Evolutionary conservation across 2,329 filamentous ascomycete genomes (phyloP).

Genomic region (Lojkania enalia): DNA sequence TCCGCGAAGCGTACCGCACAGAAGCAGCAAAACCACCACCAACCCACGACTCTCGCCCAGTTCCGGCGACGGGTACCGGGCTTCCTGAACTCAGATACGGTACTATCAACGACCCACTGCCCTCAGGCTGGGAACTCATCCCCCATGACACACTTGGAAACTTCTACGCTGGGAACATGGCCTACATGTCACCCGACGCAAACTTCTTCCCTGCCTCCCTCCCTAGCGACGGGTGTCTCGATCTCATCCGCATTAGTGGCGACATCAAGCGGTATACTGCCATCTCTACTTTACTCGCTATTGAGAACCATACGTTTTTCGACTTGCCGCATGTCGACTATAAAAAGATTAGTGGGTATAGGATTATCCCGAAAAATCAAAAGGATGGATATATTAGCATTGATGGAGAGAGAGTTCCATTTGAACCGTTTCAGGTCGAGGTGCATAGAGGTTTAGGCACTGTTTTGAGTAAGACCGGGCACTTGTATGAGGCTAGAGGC

Average conservation of each 20-base stretch:
- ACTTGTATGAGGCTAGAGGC: constrained; percentile 66
- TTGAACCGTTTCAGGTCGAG: constrained; percentile 89
- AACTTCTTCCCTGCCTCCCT: constrained; percentile 87
- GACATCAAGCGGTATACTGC: constrained; percentile 69
- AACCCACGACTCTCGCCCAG: constrained; percentile 25
- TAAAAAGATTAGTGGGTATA: constrained; percentile 83
- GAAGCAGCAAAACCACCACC: constrained; percentile 30
- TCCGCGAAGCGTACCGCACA: constrained; percentile 71
- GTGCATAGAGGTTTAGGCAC: constrained; percentile 81
- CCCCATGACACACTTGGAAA: constrained; percentile 80
- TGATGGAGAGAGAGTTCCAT: constrained; percentile 86
- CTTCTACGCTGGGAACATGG: constrained; percentile 95
- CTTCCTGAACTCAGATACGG: constrained; percentile 79
- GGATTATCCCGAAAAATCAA: constrained; percentile 72
- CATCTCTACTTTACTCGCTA: constrained; percentile 69
- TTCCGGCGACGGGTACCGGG: constrained; percentile 36
- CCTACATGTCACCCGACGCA: constrained; percentile 82
- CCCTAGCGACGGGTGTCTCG: constrained; percentile 81
- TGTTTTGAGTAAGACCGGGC: constrained; percentile 75
- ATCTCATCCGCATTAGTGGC: constrained; percentile 80
- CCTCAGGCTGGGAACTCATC: constrained; percentile 73
- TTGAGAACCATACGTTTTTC: constrained; percentile 76
- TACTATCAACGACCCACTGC: constrained; percentile 75
- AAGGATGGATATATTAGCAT: constrained; percentile 83
- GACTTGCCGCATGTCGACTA: constrained; percentile 78